Conservation (phyloP, 257 asterid genomes). For the Orobanche coerulescens region DNA sequence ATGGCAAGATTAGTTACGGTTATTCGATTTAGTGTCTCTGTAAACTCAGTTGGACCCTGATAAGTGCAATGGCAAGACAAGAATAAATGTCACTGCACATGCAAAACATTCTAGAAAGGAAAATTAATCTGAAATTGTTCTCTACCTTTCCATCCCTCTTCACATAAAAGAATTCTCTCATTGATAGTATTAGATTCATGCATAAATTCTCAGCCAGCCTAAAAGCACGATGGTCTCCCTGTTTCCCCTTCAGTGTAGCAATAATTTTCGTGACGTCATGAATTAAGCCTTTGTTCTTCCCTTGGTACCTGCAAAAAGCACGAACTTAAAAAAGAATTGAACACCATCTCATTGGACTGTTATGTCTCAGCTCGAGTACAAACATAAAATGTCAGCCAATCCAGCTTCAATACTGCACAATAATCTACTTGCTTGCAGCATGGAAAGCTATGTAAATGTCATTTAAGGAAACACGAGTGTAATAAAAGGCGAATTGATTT, state of each 20-base stretch:
- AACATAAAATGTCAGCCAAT: background rate
- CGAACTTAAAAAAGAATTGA: slow-evolving; percentile 7
- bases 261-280: slow-evolving; percentile 87
- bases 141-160: slow-evolving; percentile 95
- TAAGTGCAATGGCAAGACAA: slow-evolving; percentile 22
- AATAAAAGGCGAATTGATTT: background rate
- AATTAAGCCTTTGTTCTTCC: slow-evolving; percentile 87
- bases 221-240: slow-evolving; percentile 93
- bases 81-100: slow-evolving; percentile 20
- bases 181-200: slow-evolving; percentile 83
- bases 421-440: background rate
- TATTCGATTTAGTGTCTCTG: slow-evolving; percentile 88
- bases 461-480: background rate
- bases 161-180: slow-evolving; percentile 81
- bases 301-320: slow-evolving; percentile 70
- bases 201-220: slow-evolving; percentile 93
- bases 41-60: slow-evolving; percentile 97
- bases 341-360: slow-evolving; percentile 10
- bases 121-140: slow-evolving; percentile 17
- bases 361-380: slow-evolving; percentile 7
- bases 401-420: background rate
- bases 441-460: background rate
- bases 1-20: slow-evolving; percentile 79
- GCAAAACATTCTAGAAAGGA: slow-evolving; percentile 23
- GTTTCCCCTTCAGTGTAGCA: slow-evolving; percentile 78